phyloP scores from a whole-genome alignment of 2,329 filamentous ascomycete species.

The Fusarium graminum region DNA sequence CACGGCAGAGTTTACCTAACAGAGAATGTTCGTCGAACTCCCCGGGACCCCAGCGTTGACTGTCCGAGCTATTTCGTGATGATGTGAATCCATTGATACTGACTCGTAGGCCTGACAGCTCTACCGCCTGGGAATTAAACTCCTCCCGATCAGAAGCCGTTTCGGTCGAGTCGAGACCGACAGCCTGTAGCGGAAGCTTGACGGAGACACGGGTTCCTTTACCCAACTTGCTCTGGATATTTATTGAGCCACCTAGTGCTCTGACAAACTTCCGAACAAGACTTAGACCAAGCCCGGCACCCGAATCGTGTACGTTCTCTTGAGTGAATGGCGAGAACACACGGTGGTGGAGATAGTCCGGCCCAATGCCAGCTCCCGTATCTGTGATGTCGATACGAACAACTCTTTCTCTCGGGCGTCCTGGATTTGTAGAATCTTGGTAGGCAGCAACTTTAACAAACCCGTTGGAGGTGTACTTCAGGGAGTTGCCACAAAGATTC shows the following conservation, averaged over 20 bases:
- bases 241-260: conserved; percentile 70
- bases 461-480: conserved; percentile 68
- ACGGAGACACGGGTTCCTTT: conserved; percentile 55
- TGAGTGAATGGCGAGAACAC: conserved; percentile 75
- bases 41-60: conserved; percentile 5
- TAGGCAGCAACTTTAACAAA: conserved; percentile 50
- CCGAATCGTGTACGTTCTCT: conserved; percentile 70
- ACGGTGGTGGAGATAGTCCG: conserved; percentile 70
- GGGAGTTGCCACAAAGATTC: conserved; percentile 72
- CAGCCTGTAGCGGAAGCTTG: conserved; percentile 48
- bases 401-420: conserved; percentile 16
- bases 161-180: not conserved
- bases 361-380: conserved; percentile 74
- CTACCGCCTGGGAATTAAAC: conserved; percentile 49
- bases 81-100: conserved; percentile 11
- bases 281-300: conserved; percentile 74
- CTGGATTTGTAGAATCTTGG: conserved; percentile 30
- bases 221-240: conserved; percentile 62
- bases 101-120: conserved; percentile 51
- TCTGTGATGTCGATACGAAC: conserved; percentile 66
- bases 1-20: conserved; percentile 23
- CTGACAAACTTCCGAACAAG: conserved; percentile 72
- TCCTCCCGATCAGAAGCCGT: conserved; percentile 36
- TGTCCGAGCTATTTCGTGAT: not conserved
- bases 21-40: conserved; percentile 12